A percentile compares a stretch with the other conserved stretches of the same genome.
phyloP scores from a whole-genome alignment of 1,139 yeast species.

The Hyphopichia pseudoburtonii region DNA sequence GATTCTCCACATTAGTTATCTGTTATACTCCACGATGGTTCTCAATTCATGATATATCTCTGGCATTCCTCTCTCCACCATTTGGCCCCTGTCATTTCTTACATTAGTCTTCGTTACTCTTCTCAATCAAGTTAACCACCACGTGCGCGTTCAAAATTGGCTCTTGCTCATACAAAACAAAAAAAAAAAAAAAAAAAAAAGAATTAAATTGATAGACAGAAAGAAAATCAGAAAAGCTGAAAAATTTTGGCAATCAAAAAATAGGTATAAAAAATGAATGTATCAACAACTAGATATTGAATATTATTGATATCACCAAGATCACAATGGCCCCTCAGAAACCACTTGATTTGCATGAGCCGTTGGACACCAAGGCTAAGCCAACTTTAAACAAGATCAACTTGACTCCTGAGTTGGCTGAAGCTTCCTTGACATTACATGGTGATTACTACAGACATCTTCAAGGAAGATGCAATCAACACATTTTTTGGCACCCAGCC shows the following conservation, averaged over 20 bases:
- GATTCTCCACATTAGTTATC: no score
- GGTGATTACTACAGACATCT: constrained; percentile 63
- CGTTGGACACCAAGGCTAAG: constrained; percentile 50
- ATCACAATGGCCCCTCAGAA: constrained; percentile 40
- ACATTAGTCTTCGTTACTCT: no score
- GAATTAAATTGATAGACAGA: no score
- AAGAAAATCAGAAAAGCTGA: neutral
- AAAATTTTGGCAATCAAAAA: neutral
- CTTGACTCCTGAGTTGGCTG: constrained; percentile 56
- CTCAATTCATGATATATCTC: no score
- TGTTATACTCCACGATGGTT: no score
- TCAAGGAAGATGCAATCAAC: constrained; percentile 50
- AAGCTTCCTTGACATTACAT: constrained; percentile 60
- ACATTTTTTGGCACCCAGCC: constrained; percentile 50
- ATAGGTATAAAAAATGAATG: no score
- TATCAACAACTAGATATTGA: no score
- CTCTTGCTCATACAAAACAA: no score
- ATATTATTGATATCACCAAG: no score
- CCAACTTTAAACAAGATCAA: constrained; percentile 46
- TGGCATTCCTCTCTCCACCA: no score
- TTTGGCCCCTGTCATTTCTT: no score
- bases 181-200: no score
- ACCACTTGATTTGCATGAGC: constrained; percentile 50
- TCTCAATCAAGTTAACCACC: constrained; percentile 4
- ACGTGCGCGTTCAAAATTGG: constrained; percentile 5